Base-by-base conservation (phyloP, 192 early-diverging fungal genomes). In the Umbelopsis sp. region DNA sequence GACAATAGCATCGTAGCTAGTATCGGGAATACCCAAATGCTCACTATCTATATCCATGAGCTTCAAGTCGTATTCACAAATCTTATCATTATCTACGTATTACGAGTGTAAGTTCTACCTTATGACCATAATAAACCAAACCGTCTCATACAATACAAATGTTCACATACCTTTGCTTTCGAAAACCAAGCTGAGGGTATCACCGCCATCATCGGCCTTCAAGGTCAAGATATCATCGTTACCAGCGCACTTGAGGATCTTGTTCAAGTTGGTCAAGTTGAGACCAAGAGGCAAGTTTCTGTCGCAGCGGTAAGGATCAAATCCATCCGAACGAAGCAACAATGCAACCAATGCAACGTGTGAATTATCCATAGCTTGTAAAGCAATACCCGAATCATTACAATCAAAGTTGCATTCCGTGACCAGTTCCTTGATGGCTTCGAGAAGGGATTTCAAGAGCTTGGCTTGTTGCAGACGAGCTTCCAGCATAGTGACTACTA, bases 291-390 rank as follows among this genome's bases (percentile, higher is more conserved):
- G 89, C 66, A 95, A 83, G 78, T 90, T 90, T 75, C 95, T 87
- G 83, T 98, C 97, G 81, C 96, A 97, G 71, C 91, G 88, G 84
- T 92, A 94, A 54, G 92, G 91, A 74, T 92, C 90, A 75, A 95
- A 95, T 11, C 93, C 95, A 45, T 91, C 87, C 20, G 89, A 79
- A 66, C 92, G 87, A 54, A 97, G 85, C 68, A 95, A 81, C 52
- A 98, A 87, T 36, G 94, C 84, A 17, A 96, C 95, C 22, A 98
- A 86, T 16, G 96, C 94, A n/a, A 98, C 93, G 81, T 98, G 97
- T 29, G 97, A 93, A 86, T 92, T 96, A 84, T 98, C 96, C 97
- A 99, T 99, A 68, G 97, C 95, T 86, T 99, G 97, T 8, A 99
- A 87, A 29, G 91, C 87, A 69, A 99, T 94, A 74, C 97, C 97